Base-by-base conservation (phyloP, 352 stramenopile species). In the Pythium aquatile region DNA sequence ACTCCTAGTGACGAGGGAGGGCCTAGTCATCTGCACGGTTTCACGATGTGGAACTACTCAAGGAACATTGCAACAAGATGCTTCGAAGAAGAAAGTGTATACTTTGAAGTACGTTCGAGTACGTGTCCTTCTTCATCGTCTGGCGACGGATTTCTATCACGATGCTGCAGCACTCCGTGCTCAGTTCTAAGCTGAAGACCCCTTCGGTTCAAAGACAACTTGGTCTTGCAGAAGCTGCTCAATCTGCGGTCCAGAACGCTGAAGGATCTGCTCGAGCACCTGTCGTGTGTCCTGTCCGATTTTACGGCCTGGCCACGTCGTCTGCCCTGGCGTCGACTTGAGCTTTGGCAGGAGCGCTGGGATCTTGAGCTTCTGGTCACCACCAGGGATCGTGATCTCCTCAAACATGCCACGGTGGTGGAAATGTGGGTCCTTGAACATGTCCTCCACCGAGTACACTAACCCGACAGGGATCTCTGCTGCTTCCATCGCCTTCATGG, bases 361-460 rank as follows among this genome's bases (percentile, higher is more conserved):
- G 40, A 93, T 70, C 67, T 87, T 86, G 29, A 91, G 72, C 29
- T 58, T 73, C 35, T 64, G 26, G 8, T 46, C 61, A 32, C 49
- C 55, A 14, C 74, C 61, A 0, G 68, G 66, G 54, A 93, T 88
- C 48, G 74, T 51, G 42, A 91, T 82, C 33, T 81, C 69, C 56
- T 93, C 84, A 58, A 95, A 93, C 83, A 93, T 90, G 0, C 66
- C 66, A 17, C 86, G 86, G n/a, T 90, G 73, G 17, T 79, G 63
- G 60, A 79, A 95, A 17, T 95, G 86, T 40, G 78, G 72, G 54
- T 94, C 81, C 28, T 75, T 70, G 10, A 86, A 54, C 82, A 94
- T 94, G 48, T 94, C 85, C 55, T 88, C 77, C 24, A 93, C 82
- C 37, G 85, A 93, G 65, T 91, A 92, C 39, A 95, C 85, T 8